phyloP scores from a whole-genome alignment of 2,329 filamentous ascomycete genomes.

The Didymella sp. region DNA sequence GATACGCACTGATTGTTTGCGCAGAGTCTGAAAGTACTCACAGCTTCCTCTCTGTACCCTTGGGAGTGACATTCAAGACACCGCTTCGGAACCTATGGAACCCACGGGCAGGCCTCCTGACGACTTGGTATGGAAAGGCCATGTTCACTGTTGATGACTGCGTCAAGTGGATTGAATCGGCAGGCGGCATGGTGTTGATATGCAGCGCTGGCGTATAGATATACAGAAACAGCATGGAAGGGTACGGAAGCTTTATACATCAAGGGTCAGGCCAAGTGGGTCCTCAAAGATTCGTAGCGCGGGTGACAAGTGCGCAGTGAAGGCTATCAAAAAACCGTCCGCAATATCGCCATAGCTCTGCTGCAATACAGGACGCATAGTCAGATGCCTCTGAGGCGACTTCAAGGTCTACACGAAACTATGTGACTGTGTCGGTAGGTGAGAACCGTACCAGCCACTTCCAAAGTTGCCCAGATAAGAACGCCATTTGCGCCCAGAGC shows the following conservation, averaged over 20 bases:
- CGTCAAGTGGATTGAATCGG: not conserved
- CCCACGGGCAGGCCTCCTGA: not conserved
- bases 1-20: not conserved
- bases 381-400: too few species aligned
- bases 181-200: not conserved
- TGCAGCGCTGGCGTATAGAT: not conserved
- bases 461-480: too few species aligned
- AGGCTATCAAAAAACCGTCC: too few species aligned
- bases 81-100: not conserved
- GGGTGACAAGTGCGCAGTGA: not conserved
- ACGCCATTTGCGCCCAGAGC: too few species aligned
- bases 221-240: not conserved
- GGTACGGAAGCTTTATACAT: not conserved
- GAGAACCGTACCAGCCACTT: too few species aligned
- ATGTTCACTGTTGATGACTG: not conserved
- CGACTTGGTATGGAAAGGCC: not conserved
- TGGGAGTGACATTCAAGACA: not conserved
- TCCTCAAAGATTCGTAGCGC: not conserved
- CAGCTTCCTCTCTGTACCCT: not conserved
- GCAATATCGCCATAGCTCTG: too few species aligned
- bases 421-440: too few species aligned
- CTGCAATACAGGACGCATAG: too few species aligned
- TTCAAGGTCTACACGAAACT: too few species aligned
- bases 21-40: not conserved
- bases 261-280: not conserved